These are phyloP conservation scores for Trichoderma aggressivum DNA, from an alignment of 2,329 filamentous ascomycete genomes.

Conservation along the genomic window DNA sequence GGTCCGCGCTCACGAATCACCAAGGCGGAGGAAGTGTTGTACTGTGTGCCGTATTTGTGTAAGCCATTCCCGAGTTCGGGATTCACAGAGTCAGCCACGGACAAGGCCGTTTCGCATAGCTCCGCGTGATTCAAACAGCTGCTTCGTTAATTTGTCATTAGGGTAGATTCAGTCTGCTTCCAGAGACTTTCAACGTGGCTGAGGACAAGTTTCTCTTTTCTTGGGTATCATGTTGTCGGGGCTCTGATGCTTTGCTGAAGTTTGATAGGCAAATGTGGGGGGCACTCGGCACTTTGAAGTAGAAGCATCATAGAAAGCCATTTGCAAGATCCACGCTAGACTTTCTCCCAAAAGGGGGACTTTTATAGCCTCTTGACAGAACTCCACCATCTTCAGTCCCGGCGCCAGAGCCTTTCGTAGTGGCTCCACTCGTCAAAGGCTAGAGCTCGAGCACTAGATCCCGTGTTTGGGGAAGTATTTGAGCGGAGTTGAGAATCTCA, in stretches of 20 bases:
- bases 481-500: background rate
- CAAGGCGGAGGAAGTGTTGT: background rate
- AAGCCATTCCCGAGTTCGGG: conserved; percentile 1
- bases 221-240: background rate
- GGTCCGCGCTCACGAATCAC: too few relatives aligned
- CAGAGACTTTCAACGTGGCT: background rate
- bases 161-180: background rate
- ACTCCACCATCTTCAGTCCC: background rate
- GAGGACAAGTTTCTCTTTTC: background rate
- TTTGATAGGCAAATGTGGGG: background rate
- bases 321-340: background rate
- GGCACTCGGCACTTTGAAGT: background rate
- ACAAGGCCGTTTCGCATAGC: background rate
- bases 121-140: background rate
- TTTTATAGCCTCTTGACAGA: background rate
- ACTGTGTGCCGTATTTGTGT: background rate
- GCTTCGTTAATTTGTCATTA: background rate
- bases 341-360: background rate
- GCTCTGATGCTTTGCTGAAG: background rate
- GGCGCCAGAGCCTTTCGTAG: background rate
- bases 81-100: background rate
- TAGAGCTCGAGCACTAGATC: background rate
- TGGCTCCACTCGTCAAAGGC: background rate
- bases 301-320: background rate
- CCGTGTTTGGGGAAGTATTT: background rate